phyloP scores from a whole-genome alignment of 1,284 basidiomycete genomes.

The Ganoderma sinense region DNA sequence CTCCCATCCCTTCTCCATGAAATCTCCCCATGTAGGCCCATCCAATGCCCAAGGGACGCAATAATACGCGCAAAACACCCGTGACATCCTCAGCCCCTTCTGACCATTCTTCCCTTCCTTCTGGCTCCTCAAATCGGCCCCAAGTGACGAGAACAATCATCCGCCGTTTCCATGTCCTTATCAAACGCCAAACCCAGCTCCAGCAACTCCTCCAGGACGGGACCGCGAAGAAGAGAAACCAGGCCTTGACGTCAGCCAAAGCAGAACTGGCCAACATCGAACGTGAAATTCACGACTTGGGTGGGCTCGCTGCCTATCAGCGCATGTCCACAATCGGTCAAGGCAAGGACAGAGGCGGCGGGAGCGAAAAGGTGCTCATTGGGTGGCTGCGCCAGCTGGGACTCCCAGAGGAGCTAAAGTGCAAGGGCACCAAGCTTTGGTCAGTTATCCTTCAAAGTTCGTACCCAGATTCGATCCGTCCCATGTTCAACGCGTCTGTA shows the following conservation, averaged over 20 bases:
- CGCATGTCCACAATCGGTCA: constrained; percentile 84
- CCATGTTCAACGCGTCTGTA: not conserved
- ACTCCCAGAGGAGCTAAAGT: constrained; percentile 41
- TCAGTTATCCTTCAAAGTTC: constrained; percentile 31
- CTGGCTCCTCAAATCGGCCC: constrained; percentile 50
- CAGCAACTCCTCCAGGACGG: constrained; percentile 33
- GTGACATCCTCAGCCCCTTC: constrained; percentile 32
- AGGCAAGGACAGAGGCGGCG: constrained; percentile 81
- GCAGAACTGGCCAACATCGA: constrained; percentile 58
- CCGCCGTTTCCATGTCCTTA: constrained; percentile 71
- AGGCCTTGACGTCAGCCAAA: constrained; percentile 31
- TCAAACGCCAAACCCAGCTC: constrained; percentile 66
- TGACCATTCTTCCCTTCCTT: constrained; percentile 21
- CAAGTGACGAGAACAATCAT: constrained; percentile 69
- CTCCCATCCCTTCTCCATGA: constrained; percentile 4
- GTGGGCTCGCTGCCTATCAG: constrained; percentile 83
- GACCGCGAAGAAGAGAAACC: constrained; percentile 8
- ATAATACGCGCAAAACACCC: constrained; percentile 39
- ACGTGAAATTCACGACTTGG: constrained; percentile 67
- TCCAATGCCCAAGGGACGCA: constrained; percentile 37
- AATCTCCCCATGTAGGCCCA: constrained; percentile 10
- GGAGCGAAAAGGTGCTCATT: constrained; percentile 82
- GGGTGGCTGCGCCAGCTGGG: constrained; percentile 72
- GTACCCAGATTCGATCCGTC: not conserved
- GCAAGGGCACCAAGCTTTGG: constrained; percentile 47